Percentiles rank a stretch among this genome's conserved stretches.
These are phyloP conservation scores for Xylariaceae sp. DNA, from an alignment of 2,329 filamentous ascomycete genomes.

Conservation along the genomic window DNA sequence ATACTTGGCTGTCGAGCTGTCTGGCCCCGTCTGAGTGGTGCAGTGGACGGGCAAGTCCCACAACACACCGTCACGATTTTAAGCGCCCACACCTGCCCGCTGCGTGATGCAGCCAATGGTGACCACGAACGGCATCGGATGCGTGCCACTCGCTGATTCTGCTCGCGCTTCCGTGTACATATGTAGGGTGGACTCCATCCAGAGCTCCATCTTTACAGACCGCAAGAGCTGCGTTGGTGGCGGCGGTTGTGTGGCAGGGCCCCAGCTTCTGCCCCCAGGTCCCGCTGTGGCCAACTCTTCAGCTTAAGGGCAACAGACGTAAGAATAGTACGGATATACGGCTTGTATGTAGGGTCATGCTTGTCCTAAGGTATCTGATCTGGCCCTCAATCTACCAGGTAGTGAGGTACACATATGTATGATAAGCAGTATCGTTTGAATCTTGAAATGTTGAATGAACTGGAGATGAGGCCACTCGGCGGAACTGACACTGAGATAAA, in stretches of 20 bases:
- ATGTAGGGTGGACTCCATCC: background rate
- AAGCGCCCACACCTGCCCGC: constrained; percentile 14
- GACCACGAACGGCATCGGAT: constrained; percentile 4
- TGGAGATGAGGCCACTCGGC: too few species aligned
- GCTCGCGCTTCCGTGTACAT: constrained; percentile 5
- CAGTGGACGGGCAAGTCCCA: constrained; percentile 10
- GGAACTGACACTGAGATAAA: too few species aligned
- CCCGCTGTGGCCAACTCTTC: too few species aligned
- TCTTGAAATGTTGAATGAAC: too few species aligned
- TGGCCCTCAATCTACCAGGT: too few species aligned
- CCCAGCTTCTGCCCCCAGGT: too few species aligned
- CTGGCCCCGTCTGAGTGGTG: constrained; percentile 5
- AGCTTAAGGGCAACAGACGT: too few species aligned
- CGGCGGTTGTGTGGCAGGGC: background rate
- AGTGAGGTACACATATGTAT: too few species aligned
- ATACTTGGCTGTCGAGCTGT: background rate
- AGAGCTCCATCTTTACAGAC: background rate
- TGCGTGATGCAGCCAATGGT: constrained; percentile 9
- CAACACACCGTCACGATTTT: constrained; percentile 14
- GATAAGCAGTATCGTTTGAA: too few species aligned
- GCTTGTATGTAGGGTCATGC: too few species aligned
- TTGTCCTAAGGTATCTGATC: too few species aligned
- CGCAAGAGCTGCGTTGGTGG: background rate
- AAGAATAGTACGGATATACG: too few species aligned
- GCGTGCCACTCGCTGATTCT: constrained; percentile 2